Evolutionary conservation across 495 filamentous ascomycete genomes (phyloP).

Genomic region (Lasiosphaeriaceae sp.): DNA sequence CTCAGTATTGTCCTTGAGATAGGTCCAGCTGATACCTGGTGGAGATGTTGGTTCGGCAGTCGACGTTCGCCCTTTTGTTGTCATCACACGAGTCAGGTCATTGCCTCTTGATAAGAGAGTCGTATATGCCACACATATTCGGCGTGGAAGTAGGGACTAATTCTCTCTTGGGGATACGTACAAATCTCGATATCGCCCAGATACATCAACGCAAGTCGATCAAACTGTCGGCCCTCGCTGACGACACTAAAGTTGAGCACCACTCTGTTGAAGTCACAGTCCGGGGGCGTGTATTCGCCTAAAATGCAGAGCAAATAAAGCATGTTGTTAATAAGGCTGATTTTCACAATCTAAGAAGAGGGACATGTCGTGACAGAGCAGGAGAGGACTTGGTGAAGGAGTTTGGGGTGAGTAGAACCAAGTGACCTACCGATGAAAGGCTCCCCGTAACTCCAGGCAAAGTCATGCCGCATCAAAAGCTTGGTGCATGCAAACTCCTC

Average conservation of each 20-base stretch:
- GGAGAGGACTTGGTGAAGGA: neutral
- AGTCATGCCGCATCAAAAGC: constrained; percentile 66
- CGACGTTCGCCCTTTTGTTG: constrained; percentile 56
- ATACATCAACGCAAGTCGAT: constrained; percentile 76
- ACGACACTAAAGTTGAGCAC: constrained; percentile 79
- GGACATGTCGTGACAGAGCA: neutral
- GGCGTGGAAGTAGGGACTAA: too few relatives aligned
- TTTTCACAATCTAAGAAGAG: too few relatives aligned
- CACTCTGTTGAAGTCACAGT: constrained; percentile 72
- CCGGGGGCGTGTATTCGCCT: constrained; percentile 66
- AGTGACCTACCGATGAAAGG: constrained; percentile 69
- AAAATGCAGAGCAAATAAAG: neutral
- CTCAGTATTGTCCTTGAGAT: constrained; percentile 79
- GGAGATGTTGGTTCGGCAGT: constrained; percentile 73
- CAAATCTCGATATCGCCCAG: constrained; percentile 78
- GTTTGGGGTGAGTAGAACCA: neutral
- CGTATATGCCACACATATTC: too few relatives aligned
- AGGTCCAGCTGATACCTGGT: constrained; percentile 67
- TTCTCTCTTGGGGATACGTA: constrained; percentile 9
- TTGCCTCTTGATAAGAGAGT: too few relatives aligned
- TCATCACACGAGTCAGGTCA: too few relatives aligned
- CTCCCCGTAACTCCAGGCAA: constrained; percentile 71
- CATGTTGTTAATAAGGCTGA: neutral
- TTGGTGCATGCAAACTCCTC: constrained; percentile 41
- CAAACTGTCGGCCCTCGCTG: constrained; percentile 71